phyloP scores from a whole-genome alignment of 345 rosid genomes.

The Corchorus olitorius region DNA sequence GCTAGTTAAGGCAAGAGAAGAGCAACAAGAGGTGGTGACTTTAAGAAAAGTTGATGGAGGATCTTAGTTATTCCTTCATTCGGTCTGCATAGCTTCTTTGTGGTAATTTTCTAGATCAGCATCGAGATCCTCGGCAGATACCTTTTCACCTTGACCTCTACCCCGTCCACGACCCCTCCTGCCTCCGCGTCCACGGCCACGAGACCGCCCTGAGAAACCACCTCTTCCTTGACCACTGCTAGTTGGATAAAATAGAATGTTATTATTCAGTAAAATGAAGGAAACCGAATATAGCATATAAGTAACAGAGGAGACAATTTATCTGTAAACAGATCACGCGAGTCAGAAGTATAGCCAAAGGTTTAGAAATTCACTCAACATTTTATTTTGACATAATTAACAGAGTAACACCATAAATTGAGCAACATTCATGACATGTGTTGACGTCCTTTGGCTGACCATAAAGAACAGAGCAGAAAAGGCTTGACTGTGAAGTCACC shows the following conservation, averaged over 20 bases:
- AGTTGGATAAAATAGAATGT: slow-evolving; percentile 1
- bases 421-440: no score
- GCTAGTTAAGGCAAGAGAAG: not conserved
- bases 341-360: not conserved
- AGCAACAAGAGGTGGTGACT: not conserved
- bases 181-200: slow-evolving; percentile 42
- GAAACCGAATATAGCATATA: not conserved
- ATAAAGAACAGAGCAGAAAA: no score
- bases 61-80: slow-evolving; percentile 21
- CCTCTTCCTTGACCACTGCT: slow-evolving; percentile 46
- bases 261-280: not conserved
- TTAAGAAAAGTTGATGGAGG: not conserved
- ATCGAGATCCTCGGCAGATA: slow-evolving; percentile 63
- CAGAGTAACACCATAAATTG: not conserved
- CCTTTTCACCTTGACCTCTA: slow-evolving; percentile 38
- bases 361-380: not conserved
- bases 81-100: slow-evolving; percentile 48
- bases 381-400: not conserved
- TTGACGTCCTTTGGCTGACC: no score
- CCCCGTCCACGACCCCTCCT: slow-evolving; percentile 42
- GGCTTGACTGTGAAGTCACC: no score
- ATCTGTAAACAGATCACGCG: not conserved
- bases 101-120: slow-evolving; percentile 66
- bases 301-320: not conserved
- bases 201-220: slow-evolving; percentile 40